Percentiles rank a stretch among this genome's conserved stretches.
These are phyloP conservation scores for Nakazawaea molendinolei DNA, from an alignment of 805 yeast species.

Conservation along the genomic window DNA sequence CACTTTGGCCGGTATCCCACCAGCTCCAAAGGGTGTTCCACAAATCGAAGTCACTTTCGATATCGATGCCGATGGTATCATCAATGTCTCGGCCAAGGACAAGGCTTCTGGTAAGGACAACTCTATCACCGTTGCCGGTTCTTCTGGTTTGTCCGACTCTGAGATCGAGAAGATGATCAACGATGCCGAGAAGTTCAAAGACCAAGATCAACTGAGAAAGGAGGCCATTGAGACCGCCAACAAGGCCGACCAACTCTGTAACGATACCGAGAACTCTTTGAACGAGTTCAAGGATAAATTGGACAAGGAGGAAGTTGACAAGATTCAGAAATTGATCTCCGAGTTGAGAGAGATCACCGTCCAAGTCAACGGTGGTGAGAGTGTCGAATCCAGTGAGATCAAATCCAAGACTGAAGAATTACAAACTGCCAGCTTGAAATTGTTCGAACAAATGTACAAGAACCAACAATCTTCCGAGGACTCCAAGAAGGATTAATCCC, in stretches of 20 bases:
- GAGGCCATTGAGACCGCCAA: slow-evolving; percentile 68
- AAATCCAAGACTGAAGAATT: slow-evolving; percentile 70
- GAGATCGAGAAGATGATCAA: slow-evolving; percentile 58
- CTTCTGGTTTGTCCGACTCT: slow-evolving; percentile 60
- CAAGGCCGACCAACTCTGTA: slow-evolving; percentile 69
- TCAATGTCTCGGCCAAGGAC: slow-evolving; percentile 77
- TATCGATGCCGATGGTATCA: slow-evolving; percentile 91
- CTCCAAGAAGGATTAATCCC: too few species aligned
- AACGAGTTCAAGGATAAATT: slow-evolving; percentile 64
- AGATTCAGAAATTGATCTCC: slow-evolving; percentile 46
- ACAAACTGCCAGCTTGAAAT: slow-evolving; percentile 68
- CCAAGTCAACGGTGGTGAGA: slow-evolving; percentile 47
- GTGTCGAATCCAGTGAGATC: slow-evolving; percentile 47
- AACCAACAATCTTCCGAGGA: slow-evolving; percentile 23
- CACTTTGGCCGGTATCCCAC: slow-evolving; percentile 91
- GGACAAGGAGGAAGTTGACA: slow-evolving; percentile 41
- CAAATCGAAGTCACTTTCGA: slow-evolving; percentile 93
- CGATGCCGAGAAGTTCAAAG: slow-evolving; percentile 60
- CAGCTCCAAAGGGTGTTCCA: slow-evolving; percentile 92
- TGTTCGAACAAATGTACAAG: slow-evolving; percentile 64
- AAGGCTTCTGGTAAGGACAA: slow-evolving; percentile 73
- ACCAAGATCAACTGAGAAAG: slow-evolving; percentile 50
- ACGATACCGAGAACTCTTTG: slow-evolving; percentile 85
- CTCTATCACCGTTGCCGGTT: slow-evolving; percentile 66
- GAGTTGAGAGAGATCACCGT: slow-evolving; percentile 60